Evolutionary conservation across 345 rosid species (phyloP).

Genomic region (Linum usitatissimum): DNA sequence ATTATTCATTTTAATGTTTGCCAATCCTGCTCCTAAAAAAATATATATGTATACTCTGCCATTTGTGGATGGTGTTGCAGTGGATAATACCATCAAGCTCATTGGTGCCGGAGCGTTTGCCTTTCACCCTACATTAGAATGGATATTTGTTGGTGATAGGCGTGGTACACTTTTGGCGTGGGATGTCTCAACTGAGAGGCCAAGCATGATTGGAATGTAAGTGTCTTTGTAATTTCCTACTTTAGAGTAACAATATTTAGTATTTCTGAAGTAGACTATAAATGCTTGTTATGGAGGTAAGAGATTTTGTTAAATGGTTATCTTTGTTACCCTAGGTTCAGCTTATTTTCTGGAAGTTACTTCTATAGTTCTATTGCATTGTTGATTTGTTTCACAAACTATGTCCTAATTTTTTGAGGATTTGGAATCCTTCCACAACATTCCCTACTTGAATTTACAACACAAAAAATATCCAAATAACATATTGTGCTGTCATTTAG

Average conservation of each 20-base stretch:
- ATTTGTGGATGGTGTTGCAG: conserved; percentile 30
- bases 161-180: conserved; percentile 91
- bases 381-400: too few relatives aligned
- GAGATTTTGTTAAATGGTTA: background rate
- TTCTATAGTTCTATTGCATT: background rate
- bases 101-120: conserved; percentile 90
- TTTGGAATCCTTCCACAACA: background rate
- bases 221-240: conserved; percentile 14
- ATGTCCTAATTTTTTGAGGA: too few relatives aligned
- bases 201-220: conserved; percentile 94
- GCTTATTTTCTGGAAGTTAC: background rate
- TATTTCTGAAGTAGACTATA: background rate
- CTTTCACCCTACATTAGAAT: conserved; percentile 88
- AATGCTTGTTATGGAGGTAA: background rate
- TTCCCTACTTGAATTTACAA: background rate
- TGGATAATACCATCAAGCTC: conserved; percentile 91
- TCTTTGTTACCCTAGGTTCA: background rate
- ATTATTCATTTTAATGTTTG: conserved; percentile 4
- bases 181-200: conserved; percentile 99
- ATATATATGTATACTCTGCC: conserved; percentile 7
- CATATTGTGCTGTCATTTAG: background rate
- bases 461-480: background rate
- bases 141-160: conserved; percentile 99
- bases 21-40: conserved; percentile 6
- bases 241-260: background rate